Conservation (phyloP, 148 eudicot genomes). For the Diospyros lotus region DNA sequence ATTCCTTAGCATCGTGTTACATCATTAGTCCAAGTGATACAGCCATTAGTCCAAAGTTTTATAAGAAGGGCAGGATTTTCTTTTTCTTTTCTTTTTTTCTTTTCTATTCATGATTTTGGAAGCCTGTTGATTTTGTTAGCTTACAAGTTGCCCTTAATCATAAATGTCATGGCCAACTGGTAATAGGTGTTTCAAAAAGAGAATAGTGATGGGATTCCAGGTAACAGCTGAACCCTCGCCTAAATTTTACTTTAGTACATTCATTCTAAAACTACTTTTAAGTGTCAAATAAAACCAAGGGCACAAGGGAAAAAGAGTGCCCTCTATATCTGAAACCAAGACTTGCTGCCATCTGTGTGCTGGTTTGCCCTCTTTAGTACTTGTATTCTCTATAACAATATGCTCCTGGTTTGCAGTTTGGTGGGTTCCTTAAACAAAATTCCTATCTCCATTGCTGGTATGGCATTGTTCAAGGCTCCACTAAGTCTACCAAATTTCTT, state of each 20-base stretch:
- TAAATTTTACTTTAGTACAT: too few relatives aligned
- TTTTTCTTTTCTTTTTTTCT: too few relatives aligned
- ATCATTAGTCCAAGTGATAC: neutral
- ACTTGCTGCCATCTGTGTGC: neutral
- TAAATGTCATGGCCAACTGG: too few relatives aligned
- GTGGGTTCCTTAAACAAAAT: conserved; percentile 81
- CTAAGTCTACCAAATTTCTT: conserved; percentile 53
- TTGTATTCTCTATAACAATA: neutral
- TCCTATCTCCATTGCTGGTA: conserved; percentile 71
- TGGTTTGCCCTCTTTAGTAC: neutral
- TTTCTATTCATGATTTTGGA: neutral
- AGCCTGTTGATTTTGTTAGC: neutral
- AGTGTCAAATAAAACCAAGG: too few relatives aligned
- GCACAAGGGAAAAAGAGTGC: too few relatives aligned
- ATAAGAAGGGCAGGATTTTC: neutral
- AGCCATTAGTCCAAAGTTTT: neutral
- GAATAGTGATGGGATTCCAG: too few relatives aligned
- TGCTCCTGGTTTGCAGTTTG: conserved; percentile 40
- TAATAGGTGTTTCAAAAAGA: too few relatives aligned
- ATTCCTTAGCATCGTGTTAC: neutral
- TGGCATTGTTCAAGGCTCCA: conserved; percentile 69
- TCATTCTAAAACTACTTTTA: too few relatives aligned
- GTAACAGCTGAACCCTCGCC: too few relatives aligned
- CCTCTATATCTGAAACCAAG: neutral
- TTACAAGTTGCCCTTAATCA: neutral